Conservation (phyloP, 116 monocot genomes). For the Thalassia testudinum region DNA sequence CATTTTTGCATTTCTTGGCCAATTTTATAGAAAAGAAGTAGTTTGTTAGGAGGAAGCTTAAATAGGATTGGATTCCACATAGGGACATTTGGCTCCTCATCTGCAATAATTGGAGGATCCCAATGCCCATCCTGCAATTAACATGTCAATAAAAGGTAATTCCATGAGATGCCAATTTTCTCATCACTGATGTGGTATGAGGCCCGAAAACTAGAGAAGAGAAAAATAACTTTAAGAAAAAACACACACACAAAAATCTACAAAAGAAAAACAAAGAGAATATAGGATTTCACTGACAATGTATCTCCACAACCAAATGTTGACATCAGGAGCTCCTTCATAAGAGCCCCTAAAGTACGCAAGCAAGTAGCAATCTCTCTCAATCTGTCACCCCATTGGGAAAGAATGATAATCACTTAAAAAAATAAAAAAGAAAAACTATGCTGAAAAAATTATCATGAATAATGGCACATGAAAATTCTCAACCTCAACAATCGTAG, state of each 20-base stretch:
- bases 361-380: constrained; percentile 20
- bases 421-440: background rate
- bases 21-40: constrained; percentile 88
- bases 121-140: constrained; percentile 53
- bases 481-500: background rate
- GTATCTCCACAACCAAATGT: constrained; percentile 75
- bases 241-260: too few relatives aligned
- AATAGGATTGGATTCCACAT: constrained; percentile 97
- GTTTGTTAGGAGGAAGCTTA: constrained; percentile 64
- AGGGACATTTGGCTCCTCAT: constrained; percentile 51
- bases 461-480: background rate
- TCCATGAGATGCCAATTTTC: too few relatives aligned
- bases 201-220: too few relatives aligned
- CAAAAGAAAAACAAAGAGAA: too few relatives aligned
- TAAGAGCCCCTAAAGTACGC: constrained; percentile 70
- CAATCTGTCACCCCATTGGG: constrained; percentile 9
- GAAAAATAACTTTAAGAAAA: too few relatives aligned
- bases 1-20: too few relatives aligned
- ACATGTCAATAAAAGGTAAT: too few relatives aligned
- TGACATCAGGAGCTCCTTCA: constrained; percentile 69
- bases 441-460: background rate
- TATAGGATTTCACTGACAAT: too few relatives aligned
- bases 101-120: constrained; percentile 48
- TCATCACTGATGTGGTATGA: too few relatives aligned
- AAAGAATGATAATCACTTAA: background rate